A percentile compares a stretch with the other conserved stretches of the same genome.
Conservation (phyloP, 257 asterid species). For the Cynanchum wilfordii region DNA sequence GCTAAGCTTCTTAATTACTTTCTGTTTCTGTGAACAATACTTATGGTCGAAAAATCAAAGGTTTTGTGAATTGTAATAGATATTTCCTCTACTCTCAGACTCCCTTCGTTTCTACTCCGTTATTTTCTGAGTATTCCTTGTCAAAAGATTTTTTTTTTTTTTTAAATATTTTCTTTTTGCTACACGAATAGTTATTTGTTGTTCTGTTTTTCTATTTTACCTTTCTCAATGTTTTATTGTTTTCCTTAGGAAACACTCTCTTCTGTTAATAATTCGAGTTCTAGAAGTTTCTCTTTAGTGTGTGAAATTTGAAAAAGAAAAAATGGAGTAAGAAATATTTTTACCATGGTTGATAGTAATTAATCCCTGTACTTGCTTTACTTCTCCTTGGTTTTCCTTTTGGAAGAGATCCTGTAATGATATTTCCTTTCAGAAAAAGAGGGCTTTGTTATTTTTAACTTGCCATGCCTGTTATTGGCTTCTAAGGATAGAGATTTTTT, state of each 20-base stretch:
- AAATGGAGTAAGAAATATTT: no score
- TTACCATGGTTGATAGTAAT: neutral
- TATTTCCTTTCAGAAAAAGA: neutral
- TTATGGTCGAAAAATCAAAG: neutral
- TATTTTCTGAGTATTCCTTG: neutral
- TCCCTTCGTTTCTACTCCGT: neutral
- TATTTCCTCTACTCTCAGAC: neutral
- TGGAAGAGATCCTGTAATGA: neutral
- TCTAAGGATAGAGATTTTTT: no score
- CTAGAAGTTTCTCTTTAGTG: neutral
- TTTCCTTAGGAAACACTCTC: neutral
- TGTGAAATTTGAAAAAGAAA: no score
- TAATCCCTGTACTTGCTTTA: neutral
- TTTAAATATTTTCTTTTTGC: neutral
- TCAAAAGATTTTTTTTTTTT: neutral
- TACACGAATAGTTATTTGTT: no score
- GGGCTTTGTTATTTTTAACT: neutral
- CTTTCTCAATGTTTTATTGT: neutral
- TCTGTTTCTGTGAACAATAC: neutral
- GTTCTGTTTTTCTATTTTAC: neutral
- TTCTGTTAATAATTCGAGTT: no score
- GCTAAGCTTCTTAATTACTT: no score
- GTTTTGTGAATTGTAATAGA: neutral
- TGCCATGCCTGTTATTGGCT: neutral
- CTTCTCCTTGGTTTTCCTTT: neutral